A percentile compares a stretch with the other conserved stretches of the same genome.
These are phyloP conservation scores for Aspergillus asperescens DNA, from an alignment of 495 filamentous ascomycete species.

Conservation along the genomic window DNA sequence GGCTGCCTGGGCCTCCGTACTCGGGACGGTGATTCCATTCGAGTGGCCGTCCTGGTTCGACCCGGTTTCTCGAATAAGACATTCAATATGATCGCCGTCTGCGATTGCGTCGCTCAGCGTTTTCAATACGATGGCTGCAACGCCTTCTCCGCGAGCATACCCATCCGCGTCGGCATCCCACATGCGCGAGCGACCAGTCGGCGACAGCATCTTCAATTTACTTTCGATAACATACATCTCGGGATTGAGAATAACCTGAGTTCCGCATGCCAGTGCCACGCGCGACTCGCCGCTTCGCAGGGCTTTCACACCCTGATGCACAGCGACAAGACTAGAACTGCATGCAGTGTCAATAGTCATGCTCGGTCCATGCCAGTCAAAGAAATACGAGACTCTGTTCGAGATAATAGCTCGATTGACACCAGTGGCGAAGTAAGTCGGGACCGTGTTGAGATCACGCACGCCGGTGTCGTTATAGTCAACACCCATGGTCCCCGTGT, in stretches of 20 bases:
- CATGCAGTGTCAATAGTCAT: neutral
- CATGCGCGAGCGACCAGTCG: neutral
- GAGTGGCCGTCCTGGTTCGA: slow-evolving; percentile 40
- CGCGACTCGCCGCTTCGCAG: neutral
- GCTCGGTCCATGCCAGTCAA: neutral
- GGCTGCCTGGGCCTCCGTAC: neutral
- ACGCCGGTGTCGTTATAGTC: neutral
- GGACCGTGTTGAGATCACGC: neutral
- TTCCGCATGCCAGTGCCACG: neutral
- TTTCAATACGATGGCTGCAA: slow-evolving; percentile 28
- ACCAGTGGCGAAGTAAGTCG: neutral
- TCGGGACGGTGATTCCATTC: neutral
- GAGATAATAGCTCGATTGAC: neutral
- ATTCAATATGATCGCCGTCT: slow-evolving; percentile 27
- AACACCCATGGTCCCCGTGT: neutral
- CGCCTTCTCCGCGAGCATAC: slow-evolving; percentile 35
- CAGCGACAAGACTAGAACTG: neutral
- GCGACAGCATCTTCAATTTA: neutral
- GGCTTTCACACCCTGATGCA: neutral
- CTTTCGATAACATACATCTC: neutral
- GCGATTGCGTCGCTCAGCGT: slow-evolving; percentile 21
- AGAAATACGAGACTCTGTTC: slow-evolving; percentile 1
- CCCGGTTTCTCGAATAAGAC: slow-evolving; percentile 33
- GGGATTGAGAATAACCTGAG: neutral
- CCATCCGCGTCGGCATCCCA: slow-evolving; percentile 13